Conservation (phyloP, 2,329 filamentous ascomycete species). For the Onygena corvina region DNA sequence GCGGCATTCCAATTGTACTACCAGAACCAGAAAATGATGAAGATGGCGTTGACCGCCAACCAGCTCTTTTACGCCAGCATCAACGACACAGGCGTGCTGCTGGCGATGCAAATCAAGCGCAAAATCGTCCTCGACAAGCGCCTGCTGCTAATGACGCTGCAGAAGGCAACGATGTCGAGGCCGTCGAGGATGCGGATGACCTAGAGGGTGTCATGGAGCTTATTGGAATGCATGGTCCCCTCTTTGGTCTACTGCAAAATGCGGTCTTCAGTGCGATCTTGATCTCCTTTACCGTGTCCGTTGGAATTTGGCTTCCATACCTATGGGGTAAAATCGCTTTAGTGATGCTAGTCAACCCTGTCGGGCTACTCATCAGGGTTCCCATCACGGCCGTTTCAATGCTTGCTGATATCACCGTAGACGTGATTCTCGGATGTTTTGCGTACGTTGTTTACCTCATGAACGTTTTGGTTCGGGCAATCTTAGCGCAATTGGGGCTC, state of each 20-base stretch:
- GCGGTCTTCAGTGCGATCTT: conserved; percentile 86
- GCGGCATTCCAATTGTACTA: conserved; percentile 24
- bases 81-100: conserved; percentile 13
- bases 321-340: conserved; percentile 77
- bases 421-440: conserved; percentile 54
- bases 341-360: conserved; percentile 65
- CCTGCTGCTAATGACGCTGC: conserved; percentile 54
- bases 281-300: conserved; percentile 72
- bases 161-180: conserved; percentile 50
- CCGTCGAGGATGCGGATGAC: conserved; percentile 67
- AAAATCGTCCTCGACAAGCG: conserved; percentile 10
- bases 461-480: conserved; percentile 25
- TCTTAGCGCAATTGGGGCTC: conserved; percentile 26
- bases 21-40: conserved; percentile 29
- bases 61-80: conserved; percentile 21
- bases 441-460: conserved; percentile 40
- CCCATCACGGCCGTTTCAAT: conserved; percentile 61
- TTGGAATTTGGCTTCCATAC: conserved; percentile 84
- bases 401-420: conserved; percentile 66
- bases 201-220: conserved; percentile 93
- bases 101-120: conserved; percentile 26
- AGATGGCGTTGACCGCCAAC: conserved; percentile 32
- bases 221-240: conserved; percentile 87
- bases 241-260: conserved; percentile 84
- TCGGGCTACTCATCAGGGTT: conserved; percentile 52